Conservation (phyloP, 169 alveolate species). For the Amoebophrya sp. region DNA sequence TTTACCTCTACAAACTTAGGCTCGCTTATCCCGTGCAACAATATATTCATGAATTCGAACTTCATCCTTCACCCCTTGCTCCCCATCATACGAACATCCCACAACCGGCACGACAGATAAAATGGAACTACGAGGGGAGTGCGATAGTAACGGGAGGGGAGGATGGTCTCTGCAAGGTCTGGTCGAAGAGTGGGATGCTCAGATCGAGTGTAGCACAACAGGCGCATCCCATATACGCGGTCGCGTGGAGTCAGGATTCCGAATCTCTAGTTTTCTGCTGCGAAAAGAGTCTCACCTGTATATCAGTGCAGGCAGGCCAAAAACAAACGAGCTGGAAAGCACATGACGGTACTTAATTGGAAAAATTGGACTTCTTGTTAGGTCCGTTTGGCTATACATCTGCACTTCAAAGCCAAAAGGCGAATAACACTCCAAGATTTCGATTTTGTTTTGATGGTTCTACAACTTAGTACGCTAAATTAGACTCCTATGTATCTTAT, state of each 20-base stretch:
- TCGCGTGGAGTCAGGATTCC: slow-evolving; percentile 68
- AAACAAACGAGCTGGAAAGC: slow-evolving; percentile 14
- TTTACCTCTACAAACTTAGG: no score
- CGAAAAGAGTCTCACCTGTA: background rate
- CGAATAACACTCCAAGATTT: no score
- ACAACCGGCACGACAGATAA: slow-evolving; percentile 59
- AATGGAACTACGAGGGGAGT: slow-evolving; percentile 73
- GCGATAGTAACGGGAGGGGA: slow-evolving; percentile 72
- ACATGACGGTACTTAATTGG: slow-evolving; percentile 15
- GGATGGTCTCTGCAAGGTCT: slow-evolving; percentile 68
- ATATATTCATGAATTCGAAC: no score
- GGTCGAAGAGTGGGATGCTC: slow-evolving; percentile 70
- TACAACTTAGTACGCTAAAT: no score
- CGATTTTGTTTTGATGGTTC: no score
- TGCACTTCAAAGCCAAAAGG: no score
- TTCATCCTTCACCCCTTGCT: no score
- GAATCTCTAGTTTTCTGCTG: slow-evolving; percentile 59
- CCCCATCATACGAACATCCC: slow-evolving; percentile 29
- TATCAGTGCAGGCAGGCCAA: background rate
- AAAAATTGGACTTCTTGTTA: no score
- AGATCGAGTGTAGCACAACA: slow-evolving; percentile 61
- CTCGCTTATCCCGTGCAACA: no score
- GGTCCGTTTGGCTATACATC: no score
- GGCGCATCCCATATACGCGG: slow-evolving; percentile 60
- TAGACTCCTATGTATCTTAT: no score